phyloP scores from a whole-genome alignment of 1,284 basidiomycete species.

The Apiotrichum gamsii region DNA sequence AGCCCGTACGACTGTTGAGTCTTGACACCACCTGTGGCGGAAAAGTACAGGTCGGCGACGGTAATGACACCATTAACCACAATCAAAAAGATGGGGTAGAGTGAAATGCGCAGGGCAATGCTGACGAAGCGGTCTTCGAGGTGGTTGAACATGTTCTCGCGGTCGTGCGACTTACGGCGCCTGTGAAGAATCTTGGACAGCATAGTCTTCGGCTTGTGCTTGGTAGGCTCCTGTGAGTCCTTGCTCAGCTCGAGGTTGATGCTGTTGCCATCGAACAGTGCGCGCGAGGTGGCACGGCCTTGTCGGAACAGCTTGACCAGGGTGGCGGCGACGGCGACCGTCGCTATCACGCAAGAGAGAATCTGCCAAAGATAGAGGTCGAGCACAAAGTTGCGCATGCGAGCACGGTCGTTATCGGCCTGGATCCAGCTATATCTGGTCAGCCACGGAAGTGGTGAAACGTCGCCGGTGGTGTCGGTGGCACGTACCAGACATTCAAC shows the following conservation, averaged over 20 bases:
- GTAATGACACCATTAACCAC: slow-evolving; percentile 25
- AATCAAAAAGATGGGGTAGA: slow-evolving; percentile 25
- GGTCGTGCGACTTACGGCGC: slow-evolving; percentile 1
- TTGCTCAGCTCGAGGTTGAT: slow-evolving; percentile 17
- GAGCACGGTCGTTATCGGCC: slow-evolving; percentile 1
- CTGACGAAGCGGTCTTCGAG: slow-evolving; percentile 19
- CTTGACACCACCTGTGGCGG: slow-evolving; percentile 7
- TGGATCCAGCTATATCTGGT: slow-evolving; percentile 5
- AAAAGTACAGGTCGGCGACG: slow-evolving; percentile 19
- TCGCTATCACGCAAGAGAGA: slow-evolving; percentile 26
- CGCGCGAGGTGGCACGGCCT: slow-evolving; percentile 25
- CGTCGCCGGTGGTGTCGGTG: not conserved
- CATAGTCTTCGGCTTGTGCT: slow-evolving; percentile 3
- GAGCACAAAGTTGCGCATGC: slow-evolving; percentile 17
- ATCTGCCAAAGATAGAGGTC: slow-evolving; percentile 37
- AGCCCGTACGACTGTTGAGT: slow-evolving; percentile 9
- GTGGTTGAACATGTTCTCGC: slow-evolving; percentile 10
- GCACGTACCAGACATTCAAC: slow-evolving; percentile 12
- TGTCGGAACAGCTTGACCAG: slow-evolving; percentile 28
- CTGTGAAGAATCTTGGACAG: not conserved
- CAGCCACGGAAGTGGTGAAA: not conserved
- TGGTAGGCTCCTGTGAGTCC: slow-evolving; percentile 18
- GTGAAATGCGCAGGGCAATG: slow-evolving; percentile 24
- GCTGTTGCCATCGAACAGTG: slow-evolving; percentile 20
- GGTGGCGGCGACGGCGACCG: slow-evolving; percentile 20